Base-by-base conservation (phyloP, 768 basidiomycete species). In the Mycena epipterygia region DNA sequence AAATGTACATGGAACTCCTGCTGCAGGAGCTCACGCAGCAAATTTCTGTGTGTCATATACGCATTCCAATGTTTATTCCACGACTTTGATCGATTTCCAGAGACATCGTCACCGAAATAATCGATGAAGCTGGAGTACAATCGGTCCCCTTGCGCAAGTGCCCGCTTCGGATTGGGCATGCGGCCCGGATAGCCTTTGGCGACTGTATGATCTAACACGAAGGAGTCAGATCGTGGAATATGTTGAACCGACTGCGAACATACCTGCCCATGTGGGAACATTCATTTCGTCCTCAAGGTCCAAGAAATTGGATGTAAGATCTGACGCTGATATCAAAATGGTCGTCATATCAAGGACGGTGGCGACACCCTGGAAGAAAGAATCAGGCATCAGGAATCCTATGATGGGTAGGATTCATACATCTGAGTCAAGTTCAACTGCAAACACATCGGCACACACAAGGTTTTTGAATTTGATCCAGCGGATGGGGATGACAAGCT, bases 41-140 rank as follows among this genome's bases (percentile, higher is more conserved):
- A 75, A 65, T 81, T 83, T n/a, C 76, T 68, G 48, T 85, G 80
- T 1, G 75, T 79, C 27, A 84, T 72, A 59, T 85, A 86, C 0
- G 82, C 78, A 57, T 84, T 86, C 74, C 76, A 80, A 57, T 87
- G 86, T 60, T 85, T 84, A 69, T 86, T 87, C 79, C 81, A 87
- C 39, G 80, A 80, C 67, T 87, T 87, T 8, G 80, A 82, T 12
- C 77, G 70, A 64, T 86, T 86, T 21, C 84, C 84, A 1, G 84
- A 87, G 1, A 85, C 82, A 73, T 87, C 83, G 63, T 87, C 84
- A 0, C 79, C 76, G 66, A 81, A 84, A 0, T 81, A 42, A 48
- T 81, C 79, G 53, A 82, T 74, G 30, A 77, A 78, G 33, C 76
- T 78, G 12, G 72, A 75, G 58, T 82, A 83, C 0, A 84, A 39